phyloP scores from a whole-genome alignment of 2,329 filamentous ascomycete genomes.

The Aspergillus calidoustus region DNA sequence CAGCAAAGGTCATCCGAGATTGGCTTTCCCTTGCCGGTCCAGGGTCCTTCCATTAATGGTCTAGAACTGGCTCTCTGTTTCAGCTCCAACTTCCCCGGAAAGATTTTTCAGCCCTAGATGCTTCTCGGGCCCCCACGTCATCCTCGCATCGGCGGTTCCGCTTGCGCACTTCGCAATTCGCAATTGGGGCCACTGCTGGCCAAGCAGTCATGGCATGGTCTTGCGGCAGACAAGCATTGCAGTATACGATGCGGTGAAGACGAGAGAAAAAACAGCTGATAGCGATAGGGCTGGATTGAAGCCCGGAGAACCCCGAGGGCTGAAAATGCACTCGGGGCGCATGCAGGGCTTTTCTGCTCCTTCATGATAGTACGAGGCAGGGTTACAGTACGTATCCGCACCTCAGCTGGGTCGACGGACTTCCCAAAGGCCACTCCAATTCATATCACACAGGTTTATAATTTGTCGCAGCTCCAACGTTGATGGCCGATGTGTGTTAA shows the following conservation, averaged over 20 bases:
- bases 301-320: background rate
- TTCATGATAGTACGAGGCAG: background rate
- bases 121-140: constrained; percentile 5
- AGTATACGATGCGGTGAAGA: no score
- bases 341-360: background rate
- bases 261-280: no score
- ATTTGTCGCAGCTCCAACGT: no score
- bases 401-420: background rate
- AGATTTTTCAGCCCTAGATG: constrained; percentile 8
- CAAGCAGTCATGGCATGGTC: no score
- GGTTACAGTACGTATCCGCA: background rate
- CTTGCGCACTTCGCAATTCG: background rate
- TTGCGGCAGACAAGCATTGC: no score
- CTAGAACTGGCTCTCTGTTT: background rate
- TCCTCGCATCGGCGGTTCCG: constrained; percentile 9
- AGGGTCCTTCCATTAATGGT: no score
- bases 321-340: background rate
- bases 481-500: no score
- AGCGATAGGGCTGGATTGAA: no score
- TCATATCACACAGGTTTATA: no score
- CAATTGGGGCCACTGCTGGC: no score
- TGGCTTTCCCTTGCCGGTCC: no score
- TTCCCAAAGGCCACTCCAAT: background rate
- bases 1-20: no score
- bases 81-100: background rate